Base-by-base conservation (phyloP, 2,329 filamentous ascomycete genomes). In the Fusarium clavum region DNA sequence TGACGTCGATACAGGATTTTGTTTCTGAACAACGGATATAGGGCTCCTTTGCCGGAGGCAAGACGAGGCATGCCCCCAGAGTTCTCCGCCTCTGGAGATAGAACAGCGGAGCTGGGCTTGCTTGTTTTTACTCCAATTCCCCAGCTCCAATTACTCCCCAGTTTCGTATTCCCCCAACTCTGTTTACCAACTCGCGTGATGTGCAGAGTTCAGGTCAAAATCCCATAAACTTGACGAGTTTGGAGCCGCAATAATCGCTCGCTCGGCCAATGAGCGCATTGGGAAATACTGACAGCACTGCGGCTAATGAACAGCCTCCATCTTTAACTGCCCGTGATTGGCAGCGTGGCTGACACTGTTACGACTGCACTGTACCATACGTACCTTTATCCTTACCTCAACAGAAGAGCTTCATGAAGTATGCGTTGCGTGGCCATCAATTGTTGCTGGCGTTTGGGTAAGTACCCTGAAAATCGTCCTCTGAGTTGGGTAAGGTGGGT, bases 401-500 rank as follows among this genome's bases (percentile, higher is more conserved):
- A n/a, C 34, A 38, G 32, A 55, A 41, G 18, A n/a, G 30, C 22
- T 29, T 41, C 40, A 20, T 20, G 20, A 20, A 22, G 34, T 40
- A 40, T 43, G 49, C 38, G 57, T 47, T 51, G 32, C 46, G 54
- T 20, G 45, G 44, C 46, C 30, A 45, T 44, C 20, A 54, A 41
- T 40, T n/a, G 24, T 30, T 57, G 60, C 30, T 55, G 54, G 40
- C 29, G 46, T n/a, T n/a, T 27, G 43, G 59, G 67, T 53, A 59
- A 64, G 44, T 64, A 64, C 61, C 44, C 61, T 64, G 59, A 40
- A 72, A 75, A 68, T 61, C 55, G 58, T 70, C 59, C 41, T 63
- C 58, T 64, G 64, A 57, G 73, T 67, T 70, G 64, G 67, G 72
- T 62, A 64, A 68, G 70, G 67, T 67, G 24, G 24, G 24, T 24